Percentiles rank a stretch among this genome's conserved stretches.
These are phyloP conservation scores for Pythium aristosporum DNA, from an alignment of 352 stramenopile species.

Conservation along the genomic window DNA sequence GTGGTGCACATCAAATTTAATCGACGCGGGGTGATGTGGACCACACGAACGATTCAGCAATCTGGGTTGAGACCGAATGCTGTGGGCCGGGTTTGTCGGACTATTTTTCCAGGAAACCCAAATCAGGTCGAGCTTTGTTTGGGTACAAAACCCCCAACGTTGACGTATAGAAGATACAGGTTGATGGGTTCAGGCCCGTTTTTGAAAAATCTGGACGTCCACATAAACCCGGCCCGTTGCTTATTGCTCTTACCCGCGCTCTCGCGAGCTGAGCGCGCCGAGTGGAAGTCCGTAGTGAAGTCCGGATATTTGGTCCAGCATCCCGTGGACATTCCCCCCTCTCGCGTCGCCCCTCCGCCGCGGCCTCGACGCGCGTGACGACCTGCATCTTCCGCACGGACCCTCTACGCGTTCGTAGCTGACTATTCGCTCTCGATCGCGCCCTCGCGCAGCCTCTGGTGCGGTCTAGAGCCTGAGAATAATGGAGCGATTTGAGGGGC, in stretches of 20 bases:
- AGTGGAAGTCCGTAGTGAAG: slow-evolving; percentile 13
- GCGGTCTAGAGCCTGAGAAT: background rate
- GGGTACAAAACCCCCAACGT: background rate
- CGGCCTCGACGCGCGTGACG: background rate
- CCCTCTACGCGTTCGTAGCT: background rate
- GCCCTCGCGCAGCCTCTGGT: background rate
- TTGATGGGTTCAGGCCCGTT: background rate
- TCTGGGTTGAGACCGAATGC: background rate
- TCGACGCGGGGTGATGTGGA: background rate
- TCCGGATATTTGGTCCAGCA: background rate
- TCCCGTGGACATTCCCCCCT: background rate
- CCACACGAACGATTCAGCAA: background rate
- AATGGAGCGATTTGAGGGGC: background rate
- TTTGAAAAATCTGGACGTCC: background rate
- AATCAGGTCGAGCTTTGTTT: background rate
- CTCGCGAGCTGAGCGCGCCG: slow-evolving; percentile 1
- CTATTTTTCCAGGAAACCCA: background rate
- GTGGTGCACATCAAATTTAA: slow-evolving; percentile 6
- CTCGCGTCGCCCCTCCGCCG: background rate
- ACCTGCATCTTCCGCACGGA: background rate
- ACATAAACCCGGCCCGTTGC: slow-evolving; percentile 1
- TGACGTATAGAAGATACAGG: too few species aligned
- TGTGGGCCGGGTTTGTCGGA: background rate
- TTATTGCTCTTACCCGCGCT: slow-evolving; percentile 3
- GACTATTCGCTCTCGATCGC: slow-evolving; percentile 4